Conservation (phyloP, 148 eudicot species). For the Linanthus parryae region DNA sequence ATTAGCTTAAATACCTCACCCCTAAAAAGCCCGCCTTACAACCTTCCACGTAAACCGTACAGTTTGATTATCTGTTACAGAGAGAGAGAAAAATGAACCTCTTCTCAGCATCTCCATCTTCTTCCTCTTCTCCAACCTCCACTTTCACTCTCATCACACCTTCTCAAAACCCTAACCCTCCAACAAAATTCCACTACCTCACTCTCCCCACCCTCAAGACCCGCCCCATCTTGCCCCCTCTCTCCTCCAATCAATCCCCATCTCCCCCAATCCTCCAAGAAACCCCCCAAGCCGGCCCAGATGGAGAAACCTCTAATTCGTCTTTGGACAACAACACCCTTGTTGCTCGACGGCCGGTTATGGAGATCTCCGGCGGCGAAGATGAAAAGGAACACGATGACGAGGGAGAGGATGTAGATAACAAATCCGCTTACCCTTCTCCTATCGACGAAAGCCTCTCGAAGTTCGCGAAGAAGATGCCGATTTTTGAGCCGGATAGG, state of each 20-base stretch:
- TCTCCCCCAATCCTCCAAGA: slow-evolving; percentile 36
- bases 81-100: slow-evolving; percentile 39
- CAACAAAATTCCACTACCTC: slow-evolving; percentile 32
- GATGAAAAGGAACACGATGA: slow-evolving; percentile 6
- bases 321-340: slow-evolving; percentile 7
- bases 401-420: slow-evolving; percentile 7
- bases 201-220: slow-evolving; percentile 32
- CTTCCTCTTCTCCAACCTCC: slow-evolving; percentile 35
- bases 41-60: slow-evolving; percentile 4
- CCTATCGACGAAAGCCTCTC: slow-evolving; percentile 48
- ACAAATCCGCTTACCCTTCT: slow-evolving; percentile 16
- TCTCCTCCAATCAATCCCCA: slow-evolving; percentile 31
- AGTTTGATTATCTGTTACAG: slow-evolving; percentile 15
- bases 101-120: slow-evolving; percentile 19
- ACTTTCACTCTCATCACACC: slow-evolving; percentile 32
- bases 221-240: slow-evolving; percentile 22
- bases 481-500: slow-evolving; percentile 76
- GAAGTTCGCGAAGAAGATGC: slow-evolving; percentile 65
- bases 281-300: slow-evolving; percentile 10
- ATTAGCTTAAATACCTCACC: background rate
- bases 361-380: slow-evolving; percentile 26
- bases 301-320: background rate
- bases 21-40: background rate
- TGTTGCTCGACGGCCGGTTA: slow-evolving; percentile 62
- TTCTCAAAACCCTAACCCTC: slow-evolving; percentile 23